Conservation (phyloP, 345 rosid genomes). For the Populus alba region DNA sequence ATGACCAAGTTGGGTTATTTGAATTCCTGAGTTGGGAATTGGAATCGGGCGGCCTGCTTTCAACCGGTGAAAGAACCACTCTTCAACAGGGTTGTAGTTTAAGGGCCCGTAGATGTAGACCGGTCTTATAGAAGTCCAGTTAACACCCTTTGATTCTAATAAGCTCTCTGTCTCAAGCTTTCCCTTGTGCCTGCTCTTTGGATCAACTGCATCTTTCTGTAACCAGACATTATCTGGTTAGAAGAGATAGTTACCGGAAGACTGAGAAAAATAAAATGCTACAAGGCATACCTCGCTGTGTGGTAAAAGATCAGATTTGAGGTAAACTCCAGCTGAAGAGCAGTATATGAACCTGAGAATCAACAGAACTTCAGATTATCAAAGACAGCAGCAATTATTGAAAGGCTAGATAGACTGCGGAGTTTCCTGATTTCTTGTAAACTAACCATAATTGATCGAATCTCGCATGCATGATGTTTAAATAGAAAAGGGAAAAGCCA, state of each 20-base stretch:
- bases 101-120: slow-evolving; percentile 95
- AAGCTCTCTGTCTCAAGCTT: slow-evolving; percentile 83
- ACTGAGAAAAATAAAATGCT: background rate
- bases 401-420: background rate
- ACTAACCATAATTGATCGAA: background rate
- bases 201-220: slow-evolving; percentile 87
- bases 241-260: background rate
- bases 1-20: slow-evolving; percentile 89
- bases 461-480: background rate
- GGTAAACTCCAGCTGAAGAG: slow-evolving; percentile 95
- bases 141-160: slow-evolving; percentile 61
- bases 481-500: background rate
- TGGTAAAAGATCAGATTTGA: slow-evolving; percentile 81
- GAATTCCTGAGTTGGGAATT: slow-evolving; percentile 77
- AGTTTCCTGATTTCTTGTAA: background rate
- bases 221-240: slow-evolving; percentile 5
- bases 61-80: slow-evolving; percentile 96
- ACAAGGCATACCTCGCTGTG: slow-evolving; percentile 61
- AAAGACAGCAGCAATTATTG: background rate
- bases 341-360: slow-evolving; percentile 80
- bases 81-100: slow-evolving; percentile 97
- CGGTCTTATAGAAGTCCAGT: slow-evolving; percentile 91
- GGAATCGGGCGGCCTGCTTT: slow-evolving; percentile 96
- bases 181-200: slow-evolving; percentile 98
- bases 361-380: slow-evolving; percentile 17